Conservation (phyloP, 2,329 filamentous ascomycete genomes). For the Cadophora sp. region DNA sequence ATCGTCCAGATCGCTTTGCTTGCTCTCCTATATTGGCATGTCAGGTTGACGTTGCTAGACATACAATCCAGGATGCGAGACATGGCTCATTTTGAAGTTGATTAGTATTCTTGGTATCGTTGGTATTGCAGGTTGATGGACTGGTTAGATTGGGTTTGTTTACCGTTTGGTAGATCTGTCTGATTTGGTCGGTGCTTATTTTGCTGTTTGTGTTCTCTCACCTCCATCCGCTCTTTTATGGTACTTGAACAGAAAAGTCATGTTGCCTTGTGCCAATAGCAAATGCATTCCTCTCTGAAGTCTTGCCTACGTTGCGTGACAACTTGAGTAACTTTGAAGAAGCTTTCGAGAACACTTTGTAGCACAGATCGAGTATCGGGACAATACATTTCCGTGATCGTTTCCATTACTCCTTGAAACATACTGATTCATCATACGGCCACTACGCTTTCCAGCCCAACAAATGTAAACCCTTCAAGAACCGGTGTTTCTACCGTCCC, state of each 20-base stretch:
- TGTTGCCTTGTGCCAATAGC: constrained; percentile 18
- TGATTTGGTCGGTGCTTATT: constrained; percentile 18
- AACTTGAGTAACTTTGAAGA: no score
- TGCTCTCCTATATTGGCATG: not conserved
- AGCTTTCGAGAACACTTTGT: no score
- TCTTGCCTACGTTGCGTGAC: no score
- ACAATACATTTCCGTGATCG: no score
- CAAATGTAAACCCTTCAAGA: constrained; percentile 50
- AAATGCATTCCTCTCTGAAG: constrained; percentile 18
- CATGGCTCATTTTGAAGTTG: not conserved
- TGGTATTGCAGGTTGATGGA: constrained; percentile 7
- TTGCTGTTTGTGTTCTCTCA: not conserved
- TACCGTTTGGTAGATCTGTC: constrained; percentile 19
- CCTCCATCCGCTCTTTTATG: constrained; percentile 3
- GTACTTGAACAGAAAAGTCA: constrained; percentile 17
- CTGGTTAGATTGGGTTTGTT: constrained; percentile 21
- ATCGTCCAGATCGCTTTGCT: not conserved
- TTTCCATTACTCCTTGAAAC: not conserved
- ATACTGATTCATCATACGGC: not conserved
- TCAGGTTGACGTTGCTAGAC: constrained; percentile 8
- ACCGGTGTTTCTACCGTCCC: constrained; percentile 48
- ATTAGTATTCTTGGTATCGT: constrained; percentile 14
- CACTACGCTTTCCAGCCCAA: not conserved
- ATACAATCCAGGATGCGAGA: constrained; percentile 6
- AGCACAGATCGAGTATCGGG: no score